Percentiles rank a stretch among this genome's conserved stretches.
Conservation (phyloP, 176 grass and related monocot genomes). For the Pontederia crassipes region DNA sequence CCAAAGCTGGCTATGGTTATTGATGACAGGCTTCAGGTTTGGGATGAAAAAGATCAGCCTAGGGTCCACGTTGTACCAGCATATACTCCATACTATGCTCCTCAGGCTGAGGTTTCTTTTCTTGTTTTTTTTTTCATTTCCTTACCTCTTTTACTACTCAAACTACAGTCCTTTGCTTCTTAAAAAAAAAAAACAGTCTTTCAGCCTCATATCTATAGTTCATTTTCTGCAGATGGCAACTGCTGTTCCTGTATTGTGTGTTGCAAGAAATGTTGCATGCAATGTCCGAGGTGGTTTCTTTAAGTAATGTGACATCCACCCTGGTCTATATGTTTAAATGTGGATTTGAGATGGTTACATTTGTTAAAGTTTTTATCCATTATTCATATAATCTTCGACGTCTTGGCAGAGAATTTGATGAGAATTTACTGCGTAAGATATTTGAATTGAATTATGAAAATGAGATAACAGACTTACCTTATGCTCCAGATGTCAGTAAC, state of each 20-base stretch:
- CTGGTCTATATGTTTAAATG: conserved; percentile 1
- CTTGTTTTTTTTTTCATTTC: conserved; percentile 17
- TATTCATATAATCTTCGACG: conserved; percentile 2
- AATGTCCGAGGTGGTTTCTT: conserved; percentile 96
- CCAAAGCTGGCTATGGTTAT: conserved; percentile 99
- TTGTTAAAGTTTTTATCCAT: conserved; percentile 1
- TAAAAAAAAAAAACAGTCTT: too few species aligned
- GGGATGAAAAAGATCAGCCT: conserved; percentile 93
- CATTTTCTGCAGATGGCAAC: conserved; percentile 53
- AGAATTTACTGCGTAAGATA: conserved; percentile 68
- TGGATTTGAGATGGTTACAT: conserved; percentile 15
- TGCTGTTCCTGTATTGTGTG: conserved; percentile 87
- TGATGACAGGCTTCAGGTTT: conserved; percentile 86
- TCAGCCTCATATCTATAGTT: conserved; percentile 13
- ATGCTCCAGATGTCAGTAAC: conserved; percentile 83
- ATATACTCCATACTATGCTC: conserved; percentile 86
- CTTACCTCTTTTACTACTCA: conserved; percentile 10
- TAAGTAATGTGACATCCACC: conserved; percentile 40
- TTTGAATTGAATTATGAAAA: conserved; percentile 75
- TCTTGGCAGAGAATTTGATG: conserved; percentile 72
- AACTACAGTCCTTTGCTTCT: too few species aligned
- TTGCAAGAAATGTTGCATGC: conserved; percentile 97
- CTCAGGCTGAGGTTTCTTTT: conserved; percentile 69
- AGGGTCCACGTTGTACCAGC: conserved; percentile 97
- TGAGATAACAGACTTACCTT: conserved; percentile 79